These are phyloP conservation scores for Rachicladosporium sp. DNA, from an alignment of 2,329 filamentous ascomycete species.

Conservation along the genomic window DNA sequence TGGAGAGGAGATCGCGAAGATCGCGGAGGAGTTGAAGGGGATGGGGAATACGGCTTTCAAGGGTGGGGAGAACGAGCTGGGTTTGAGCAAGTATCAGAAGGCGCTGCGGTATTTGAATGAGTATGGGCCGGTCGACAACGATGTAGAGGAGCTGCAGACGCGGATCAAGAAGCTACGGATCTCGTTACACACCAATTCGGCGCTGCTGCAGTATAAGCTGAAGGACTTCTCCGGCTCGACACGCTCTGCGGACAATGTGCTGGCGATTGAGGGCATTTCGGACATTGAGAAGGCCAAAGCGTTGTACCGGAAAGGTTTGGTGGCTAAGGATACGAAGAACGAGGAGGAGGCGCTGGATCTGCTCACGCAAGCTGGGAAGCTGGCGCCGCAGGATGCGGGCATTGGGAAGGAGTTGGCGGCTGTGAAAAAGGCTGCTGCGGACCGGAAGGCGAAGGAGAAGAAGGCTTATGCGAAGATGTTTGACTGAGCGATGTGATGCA, in stretches of 20 bases:
- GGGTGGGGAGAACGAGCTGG: conserved; percentile 54
- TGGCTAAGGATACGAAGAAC: conserved; percentile 65
- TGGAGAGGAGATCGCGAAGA: conserved; percentile 58
- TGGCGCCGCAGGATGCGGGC: conserved; percentile 55
- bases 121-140: conserved; percentile 59
- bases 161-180: conserved; percentile 67
- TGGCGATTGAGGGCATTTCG: conserved; percentile 51
- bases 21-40: conserved; percentile 75
- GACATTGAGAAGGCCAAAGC: conserved; percentile 82
- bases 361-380: conserved; percentile 32
- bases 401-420: conserved; percentile 61
- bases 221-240: conserved; percentile 57
- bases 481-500: conserved; percentile 24
- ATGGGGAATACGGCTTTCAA: conserved; percentile 93
- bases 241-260: conserved; percentile 58
- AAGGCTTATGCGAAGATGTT: conserved; percentile 91
- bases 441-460: conserved; percentile 76
- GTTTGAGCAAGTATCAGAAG: conserved; percentile 89
- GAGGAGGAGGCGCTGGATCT: conserved; percentile 57
- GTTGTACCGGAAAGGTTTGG: conserved; percentile 68
- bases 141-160: conserved; percentile 53
- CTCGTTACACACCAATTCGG: conserved; percentile 76
- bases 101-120: conserved; percentile 79
- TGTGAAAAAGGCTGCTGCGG: conserved; percentile 66
- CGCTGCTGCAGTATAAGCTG: conserved; percentile 75